Conservation (phyloP, 768 basidiomycete species). For the Rhodotorula diobovata region DNA sequence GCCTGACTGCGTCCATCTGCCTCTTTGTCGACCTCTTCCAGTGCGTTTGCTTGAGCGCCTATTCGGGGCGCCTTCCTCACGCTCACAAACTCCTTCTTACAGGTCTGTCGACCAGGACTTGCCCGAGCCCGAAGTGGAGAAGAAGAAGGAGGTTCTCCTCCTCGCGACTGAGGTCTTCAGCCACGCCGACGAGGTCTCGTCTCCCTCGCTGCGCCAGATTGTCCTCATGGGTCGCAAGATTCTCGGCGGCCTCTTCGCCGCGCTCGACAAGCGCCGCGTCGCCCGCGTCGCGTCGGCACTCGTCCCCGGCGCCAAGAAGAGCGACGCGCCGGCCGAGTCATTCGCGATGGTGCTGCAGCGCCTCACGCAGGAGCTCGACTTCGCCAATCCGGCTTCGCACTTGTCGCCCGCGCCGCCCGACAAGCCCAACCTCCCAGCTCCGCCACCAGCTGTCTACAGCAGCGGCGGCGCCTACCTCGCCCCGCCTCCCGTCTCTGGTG, state of each 20-base stretch:
- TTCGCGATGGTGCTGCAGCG: constrained; percentile 26
- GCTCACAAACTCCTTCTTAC: background rate
- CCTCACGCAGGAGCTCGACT: constrained; percentile 12
- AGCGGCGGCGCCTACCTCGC: background rate
- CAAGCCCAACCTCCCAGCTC: background rate
- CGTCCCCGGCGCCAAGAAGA: background rate
- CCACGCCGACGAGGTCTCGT: constrained; percentile 6
- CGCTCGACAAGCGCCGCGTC: constrained; percentile 22
- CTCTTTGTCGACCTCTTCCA: constrained; percentile 37
- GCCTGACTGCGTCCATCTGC: constrained; percentile 26
- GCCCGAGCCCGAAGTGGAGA: constrained; percentile 16
- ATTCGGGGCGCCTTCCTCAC: background rate
- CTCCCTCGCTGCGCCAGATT: constrained; percentile 8
- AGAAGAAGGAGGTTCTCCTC: constrained; percentile 16
- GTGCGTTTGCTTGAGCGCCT: background rate
- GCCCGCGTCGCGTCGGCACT: constrained; percentile 20
- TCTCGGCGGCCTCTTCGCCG: constrained; percentile 31
- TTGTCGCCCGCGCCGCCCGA: background rate
- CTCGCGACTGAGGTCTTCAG: constrained; percentile 25
- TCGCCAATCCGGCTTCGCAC: background rate
- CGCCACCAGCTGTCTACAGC: background rate
- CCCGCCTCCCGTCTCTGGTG: too few relatives aligned
- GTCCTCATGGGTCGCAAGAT: constrained; percentile 27
- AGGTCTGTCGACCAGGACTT: constrained; percentile 29
- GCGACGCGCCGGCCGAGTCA: constrained; percentile 4